Percentiles rank a stretch among this genome's conserved stretches.
phyloP scores from a whole-genome alignment of 176 grass and related monocot genomes.

The Dactylis glomerata region DNA sequence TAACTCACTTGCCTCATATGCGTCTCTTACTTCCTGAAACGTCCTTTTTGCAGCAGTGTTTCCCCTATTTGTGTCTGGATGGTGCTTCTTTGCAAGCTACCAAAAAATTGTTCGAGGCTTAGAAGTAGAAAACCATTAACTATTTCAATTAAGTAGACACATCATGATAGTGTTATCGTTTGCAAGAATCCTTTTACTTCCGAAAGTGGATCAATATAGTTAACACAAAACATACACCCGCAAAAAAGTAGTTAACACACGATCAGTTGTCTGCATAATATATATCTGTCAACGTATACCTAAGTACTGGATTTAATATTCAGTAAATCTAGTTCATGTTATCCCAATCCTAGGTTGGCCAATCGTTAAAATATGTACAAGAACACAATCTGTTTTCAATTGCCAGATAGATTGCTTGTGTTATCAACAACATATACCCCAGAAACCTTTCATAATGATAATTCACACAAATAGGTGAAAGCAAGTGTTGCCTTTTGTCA shows the following conservation, averaged over 20 bases:
- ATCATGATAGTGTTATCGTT: not conserved
- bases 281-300: not conserved
- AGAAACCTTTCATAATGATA: conserved; percentile 7
- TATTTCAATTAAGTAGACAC: conserved; percentile 17
- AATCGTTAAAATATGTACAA: not conserved
- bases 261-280: not conserved
- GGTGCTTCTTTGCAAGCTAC: conserved; percentile 96
- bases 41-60: conserved; percentile 71
- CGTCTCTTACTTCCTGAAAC: conserved; percentile 94
- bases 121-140: conserved; percentile 12
- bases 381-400: conserved; percentile 9
- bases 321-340: conserved; percentile 12
- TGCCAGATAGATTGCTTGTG: not conserved
- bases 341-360: conserved; percentile 16
- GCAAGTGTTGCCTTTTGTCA: not conserved
- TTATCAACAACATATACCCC: not conserved
- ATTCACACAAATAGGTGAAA: conserved; percentile 4
- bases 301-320: not conserved
- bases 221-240: too few relatives aligned
- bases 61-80: conserved; percentile 83
- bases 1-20: conserved; percentile 81
- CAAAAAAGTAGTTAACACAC: too few relatives aligned
- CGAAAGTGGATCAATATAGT: not conserved
- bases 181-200: not conserved
- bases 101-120: not conserved